Conservation (phyloP, 2,329 filamentous ascomycete species). For the Fusarium subglutinans region DNA sequence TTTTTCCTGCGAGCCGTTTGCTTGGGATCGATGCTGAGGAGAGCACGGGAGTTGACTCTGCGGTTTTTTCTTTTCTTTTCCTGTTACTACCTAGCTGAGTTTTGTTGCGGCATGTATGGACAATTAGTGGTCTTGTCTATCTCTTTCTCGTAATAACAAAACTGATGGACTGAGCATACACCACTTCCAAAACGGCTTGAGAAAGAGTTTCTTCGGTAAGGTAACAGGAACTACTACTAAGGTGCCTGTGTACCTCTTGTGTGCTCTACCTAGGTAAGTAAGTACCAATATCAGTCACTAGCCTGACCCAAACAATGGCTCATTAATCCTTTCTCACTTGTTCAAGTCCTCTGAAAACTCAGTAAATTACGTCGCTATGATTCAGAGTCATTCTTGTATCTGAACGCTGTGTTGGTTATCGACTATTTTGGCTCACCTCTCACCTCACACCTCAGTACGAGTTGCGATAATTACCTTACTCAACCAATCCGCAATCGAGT, state of each 20-base stretch:
- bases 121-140: conserved; percentile 1
- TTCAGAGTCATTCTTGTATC: background rate
- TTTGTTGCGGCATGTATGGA: conserved; percentile 27
- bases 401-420: background rate
- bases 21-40: conserved; percentile 43
- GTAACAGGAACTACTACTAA: background rate
- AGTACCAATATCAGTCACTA: background rate
- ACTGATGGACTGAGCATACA: background rate
- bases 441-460: background rate
- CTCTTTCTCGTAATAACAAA: background rate
- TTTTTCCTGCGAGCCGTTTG: conserved; percentile 41
- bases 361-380: background rate
- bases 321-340: background rate
- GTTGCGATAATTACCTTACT: background rate
- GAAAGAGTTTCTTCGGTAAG: background rate
- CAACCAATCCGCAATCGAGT: background rate
- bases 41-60: conserved; percentile 44
- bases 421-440: background rate
- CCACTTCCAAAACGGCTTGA: background rate
- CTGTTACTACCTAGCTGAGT: conserved; percentile 36
- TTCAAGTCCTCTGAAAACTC: background rate
- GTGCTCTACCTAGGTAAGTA: background rate
- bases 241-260: background rate
- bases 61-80: conserved; percentile 19
- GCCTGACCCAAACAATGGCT: background rate